These are phyloP conservation scores for Peniophora sp. DNA, from an alignment of 1,284 basidiomycete species.

Conservation along the genomic window DNA sequence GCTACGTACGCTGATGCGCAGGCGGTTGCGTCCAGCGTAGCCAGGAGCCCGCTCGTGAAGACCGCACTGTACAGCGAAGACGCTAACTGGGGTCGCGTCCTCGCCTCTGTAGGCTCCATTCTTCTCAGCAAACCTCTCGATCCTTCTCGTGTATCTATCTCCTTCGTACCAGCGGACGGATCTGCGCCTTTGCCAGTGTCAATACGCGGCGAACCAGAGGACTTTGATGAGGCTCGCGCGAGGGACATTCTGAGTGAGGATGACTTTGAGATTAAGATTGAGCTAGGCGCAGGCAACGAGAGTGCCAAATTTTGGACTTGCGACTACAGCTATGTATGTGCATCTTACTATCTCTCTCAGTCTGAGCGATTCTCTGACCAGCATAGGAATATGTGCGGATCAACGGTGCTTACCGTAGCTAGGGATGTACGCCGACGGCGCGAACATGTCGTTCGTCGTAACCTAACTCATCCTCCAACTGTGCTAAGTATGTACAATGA, in stretches of 20 bases:
- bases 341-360: not conserved
- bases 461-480: too few relatives aligned
- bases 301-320: constrained; percentile 93
- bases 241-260: constrained; percentile 76
- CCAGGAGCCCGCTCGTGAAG: constrained; percentile 94
- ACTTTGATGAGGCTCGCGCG: constrained; percentile 83
- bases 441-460: too few relatives aligned
- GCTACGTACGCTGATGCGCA: constrained; percentile 77
- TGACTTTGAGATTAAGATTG: constrained; percentile 81
- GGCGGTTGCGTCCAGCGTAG: constrained; percentile 81
- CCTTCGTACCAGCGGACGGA: constrained; percentile 73
- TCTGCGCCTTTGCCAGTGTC: constrained; percentile 62
- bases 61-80: constrained; percentile 95
- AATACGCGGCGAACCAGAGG: constrained; percentile 84
- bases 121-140: constrained; percentile 55
- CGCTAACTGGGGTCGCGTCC: constrained; percentile 96
- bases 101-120: constrained; percentile 87
- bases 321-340: constrained; percentile 89
- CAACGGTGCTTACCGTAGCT: constrained; percentile 62
- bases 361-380: constrained; percentile 6
- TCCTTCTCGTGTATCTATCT: constrained; percentile 77
- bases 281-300: constrained; percentile 69
- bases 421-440: too few relatives aligned
- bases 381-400: constrained; percentile 62
- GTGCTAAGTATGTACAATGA: too few relatives aligned